These are phyloP conservation scores for Castanopsis chinensis DNA, from an alignment of 306 rosid species.

Conservation along the genomic window DNA sequence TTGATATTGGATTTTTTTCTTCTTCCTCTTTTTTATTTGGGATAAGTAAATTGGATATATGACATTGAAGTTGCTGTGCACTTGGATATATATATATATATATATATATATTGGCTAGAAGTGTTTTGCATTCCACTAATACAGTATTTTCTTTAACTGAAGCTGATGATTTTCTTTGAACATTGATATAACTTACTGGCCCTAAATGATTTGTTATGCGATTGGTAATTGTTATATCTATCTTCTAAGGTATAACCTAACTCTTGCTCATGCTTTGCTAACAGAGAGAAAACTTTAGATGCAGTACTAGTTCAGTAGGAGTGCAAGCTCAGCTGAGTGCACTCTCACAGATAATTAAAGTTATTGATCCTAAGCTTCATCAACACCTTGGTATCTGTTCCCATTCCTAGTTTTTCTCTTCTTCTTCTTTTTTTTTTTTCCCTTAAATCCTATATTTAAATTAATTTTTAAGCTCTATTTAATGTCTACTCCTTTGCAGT, in stretches of 20 bases:
- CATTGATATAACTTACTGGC: not conserved
- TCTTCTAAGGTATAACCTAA: slow-evolving; percentile 26
- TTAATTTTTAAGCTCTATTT: not conserved
- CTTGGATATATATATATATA: too few species aligned
- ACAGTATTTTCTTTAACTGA: not conserved
- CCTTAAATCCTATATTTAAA: not conserved
- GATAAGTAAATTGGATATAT: too few species aligned
- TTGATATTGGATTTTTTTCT: not conserved
- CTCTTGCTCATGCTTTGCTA: slow-evolving; percentile 30
- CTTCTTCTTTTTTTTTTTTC: not conserved
- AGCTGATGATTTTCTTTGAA: slow-evolving; percentile 2
- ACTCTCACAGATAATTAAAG: slow-evolving; percentile 87
- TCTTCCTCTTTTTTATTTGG: too few species aligned
- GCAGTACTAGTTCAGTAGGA: slow-evolving; percentile 72
- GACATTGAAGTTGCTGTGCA: not conserved
- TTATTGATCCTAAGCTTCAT: slow-evolving; percentile 90
- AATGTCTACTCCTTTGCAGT: not conserved
- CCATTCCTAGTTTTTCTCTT: not conserved
- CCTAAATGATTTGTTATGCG: not conserved
- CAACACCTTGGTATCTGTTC: slow-evolving; percentile 78
- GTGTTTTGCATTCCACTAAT: not conserved
- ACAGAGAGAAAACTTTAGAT: slow-evolving; percentile 90
- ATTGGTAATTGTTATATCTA: slow-evolving; percentile 11
- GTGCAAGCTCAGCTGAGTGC: slow-evolving; percentile 90
- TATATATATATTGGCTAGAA: not conserved